phyloP scores from a whole-genome alignment of 2,329 filamentous ascomycete species.

The Beauveria caledonica region DNA sequence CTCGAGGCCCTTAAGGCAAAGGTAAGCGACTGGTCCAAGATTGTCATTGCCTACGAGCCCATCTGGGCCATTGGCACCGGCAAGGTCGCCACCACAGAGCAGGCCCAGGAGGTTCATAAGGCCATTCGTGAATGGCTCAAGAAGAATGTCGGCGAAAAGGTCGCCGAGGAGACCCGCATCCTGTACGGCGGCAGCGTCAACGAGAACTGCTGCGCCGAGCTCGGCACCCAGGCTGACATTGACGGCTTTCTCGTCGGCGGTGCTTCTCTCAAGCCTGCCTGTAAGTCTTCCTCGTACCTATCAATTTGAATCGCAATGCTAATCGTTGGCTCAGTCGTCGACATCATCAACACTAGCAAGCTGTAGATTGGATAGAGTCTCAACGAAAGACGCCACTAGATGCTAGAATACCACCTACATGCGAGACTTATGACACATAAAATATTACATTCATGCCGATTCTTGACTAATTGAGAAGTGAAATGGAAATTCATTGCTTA shows the following conservation, averaged over 20 bases:
- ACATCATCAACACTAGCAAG: slow-evolving; percentile 48
- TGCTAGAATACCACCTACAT: slow-evolving; percentile 14
- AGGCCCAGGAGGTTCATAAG: slow-evolving; percentile 90
- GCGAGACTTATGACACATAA: not conserved
- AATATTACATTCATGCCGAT: not conserved
- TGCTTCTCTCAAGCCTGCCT: slow-evolving; percentile 93
- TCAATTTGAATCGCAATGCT: slow-evolving; percentile 1
- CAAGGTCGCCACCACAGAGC: slow-evolving; percentile 80
- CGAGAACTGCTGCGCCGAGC: slow-evolving; percentile 95
- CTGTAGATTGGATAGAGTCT: slow-evolving; percentile 28
- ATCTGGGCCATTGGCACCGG: slow-evolving; percentile 96
- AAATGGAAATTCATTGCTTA: slow-evolving; percentile 7
- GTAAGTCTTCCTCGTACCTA: slow-evolving; percentile 41
- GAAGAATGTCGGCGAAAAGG: slow-evolving; percentile 63
- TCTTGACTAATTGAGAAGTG: not conserved
- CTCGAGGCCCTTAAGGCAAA: slow-evolving; percentile 71
- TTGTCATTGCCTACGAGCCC: slow-evolving; percentile 97
- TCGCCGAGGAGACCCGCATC: slow-evolving; percentile 80
- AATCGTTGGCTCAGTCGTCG: slow-evolving; percentile 37
- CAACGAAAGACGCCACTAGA: not conserved
- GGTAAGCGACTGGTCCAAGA: slow-evolving; percentile 81
- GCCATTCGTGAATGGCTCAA: slow-evolving; percentile 86
- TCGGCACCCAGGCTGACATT: slow-evolving; percentile 88
- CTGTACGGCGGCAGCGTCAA: slow-evolving; percentile 95
- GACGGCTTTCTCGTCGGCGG: slow-evolving; percentile 97